Evolutionary conservation across 139 green algal species (phyloP).

Genomic region (Chlamydomonas sp.): DNA sequence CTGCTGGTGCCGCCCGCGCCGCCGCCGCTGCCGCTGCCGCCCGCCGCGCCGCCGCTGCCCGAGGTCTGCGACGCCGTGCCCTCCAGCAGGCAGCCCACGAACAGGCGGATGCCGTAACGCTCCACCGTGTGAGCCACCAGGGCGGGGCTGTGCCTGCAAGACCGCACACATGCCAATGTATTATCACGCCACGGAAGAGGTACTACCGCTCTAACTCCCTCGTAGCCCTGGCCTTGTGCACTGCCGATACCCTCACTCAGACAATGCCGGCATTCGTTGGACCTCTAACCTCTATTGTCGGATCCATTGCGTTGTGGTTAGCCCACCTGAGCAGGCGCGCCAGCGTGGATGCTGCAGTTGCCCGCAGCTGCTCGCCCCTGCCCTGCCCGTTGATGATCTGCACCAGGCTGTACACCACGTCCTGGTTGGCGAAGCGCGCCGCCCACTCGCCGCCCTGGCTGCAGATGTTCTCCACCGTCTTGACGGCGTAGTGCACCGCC

Average conservation of each 20-base stretch:
- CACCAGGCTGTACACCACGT: constrained; percentile 57
- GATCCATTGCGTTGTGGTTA: no score
- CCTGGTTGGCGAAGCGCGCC: constrained; percentile 63
- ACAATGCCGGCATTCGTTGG: no score
- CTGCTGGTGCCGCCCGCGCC: constrained; percentile 27
- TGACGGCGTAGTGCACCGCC: constrained; percentile 92
- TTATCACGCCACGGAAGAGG: neutral
- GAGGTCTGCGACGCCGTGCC: neutral
- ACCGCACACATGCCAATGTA: neutral
- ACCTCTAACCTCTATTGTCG: no score
- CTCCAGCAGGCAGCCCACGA: constrained; percentile 63
- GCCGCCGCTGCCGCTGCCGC: neutral
- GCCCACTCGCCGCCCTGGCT: constrained; percentile 84
- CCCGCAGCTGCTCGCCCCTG: constrained; percentile 70
- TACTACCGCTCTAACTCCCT: no score
- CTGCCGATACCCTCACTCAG: no score
- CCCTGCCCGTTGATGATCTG: constrained; percentile 50
- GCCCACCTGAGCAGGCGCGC: constrained; percentile 64
- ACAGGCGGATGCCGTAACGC: constrained; percentile 55
- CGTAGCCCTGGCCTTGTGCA: no score
- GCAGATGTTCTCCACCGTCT: constrained; percentile 95
- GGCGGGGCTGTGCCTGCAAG: constrained; percentile 41
- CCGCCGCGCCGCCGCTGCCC: neutral
- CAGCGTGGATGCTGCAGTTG: constrained; percentile 78
- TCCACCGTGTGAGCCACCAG: constrained; percentile 63